Percentiles rank a stretch among this genome's conserved stretches.
Conservation (phyloP, 2,329 filamentous ascomycete genomes). For the Fonsecaea pugnacius region DNA sequence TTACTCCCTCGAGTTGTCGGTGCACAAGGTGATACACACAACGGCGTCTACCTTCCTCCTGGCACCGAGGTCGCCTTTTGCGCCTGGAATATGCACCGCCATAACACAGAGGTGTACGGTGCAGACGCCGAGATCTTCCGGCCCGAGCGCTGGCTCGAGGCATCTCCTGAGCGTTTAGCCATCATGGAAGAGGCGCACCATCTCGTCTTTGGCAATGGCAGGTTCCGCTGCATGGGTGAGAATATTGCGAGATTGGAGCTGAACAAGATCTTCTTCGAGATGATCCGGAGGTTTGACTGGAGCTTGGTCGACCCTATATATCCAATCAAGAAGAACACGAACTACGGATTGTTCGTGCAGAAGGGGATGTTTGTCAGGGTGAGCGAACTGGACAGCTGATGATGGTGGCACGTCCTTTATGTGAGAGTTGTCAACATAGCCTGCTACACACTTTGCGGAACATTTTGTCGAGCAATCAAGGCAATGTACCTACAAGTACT, state of each 20-base stretch:
- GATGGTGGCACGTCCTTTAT: not conserved
- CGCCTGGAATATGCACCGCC: slow-evolving; percentile 16
- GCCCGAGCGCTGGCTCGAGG: slow-evolving; percentile 17
- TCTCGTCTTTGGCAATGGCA: slow-evolving; percentile 19
- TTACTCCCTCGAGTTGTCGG: slow-evolving; percentile 37
- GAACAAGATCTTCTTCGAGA: slow-evolving; percentile 34
- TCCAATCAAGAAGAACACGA: slow-evolving; percentile 20
- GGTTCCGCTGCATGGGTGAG: slow-evolving; percentile 12
- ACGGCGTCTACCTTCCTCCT: slow-evolving; percentile 24
- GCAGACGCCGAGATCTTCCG: slow-evolving; percentile 16
- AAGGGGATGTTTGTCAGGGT: slow-evolving; percentile 27
- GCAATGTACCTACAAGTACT: not conserved
- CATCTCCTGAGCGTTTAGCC: slow-evolving; percentile 7
- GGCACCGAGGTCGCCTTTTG: slow-evolving; percentile 26
- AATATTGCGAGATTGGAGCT: slow-evolving; percentile 17
- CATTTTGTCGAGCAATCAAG: not conserved
- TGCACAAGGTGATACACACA: slow-evolving; percentile 24
- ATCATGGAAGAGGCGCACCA: slow-evolving; percentile 21
- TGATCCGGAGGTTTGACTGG: slow-evolving; percentile 37
- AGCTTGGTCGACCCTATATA: slow-evolving; percentile 14
- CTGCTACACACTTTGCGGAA: not conserved
- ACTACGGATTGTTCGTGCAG: slow-evolving; percentile 31
- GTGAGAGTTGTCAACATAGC: not conserved
- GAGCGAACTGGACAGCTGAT: slow-evolving; percentile 20
- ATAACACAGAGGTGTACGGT: slow-evolving; percentile 12